phyloP scores from a whole-genome alignment of 352 stramenopile species.

The Phytophthora ramorum region DNA sequence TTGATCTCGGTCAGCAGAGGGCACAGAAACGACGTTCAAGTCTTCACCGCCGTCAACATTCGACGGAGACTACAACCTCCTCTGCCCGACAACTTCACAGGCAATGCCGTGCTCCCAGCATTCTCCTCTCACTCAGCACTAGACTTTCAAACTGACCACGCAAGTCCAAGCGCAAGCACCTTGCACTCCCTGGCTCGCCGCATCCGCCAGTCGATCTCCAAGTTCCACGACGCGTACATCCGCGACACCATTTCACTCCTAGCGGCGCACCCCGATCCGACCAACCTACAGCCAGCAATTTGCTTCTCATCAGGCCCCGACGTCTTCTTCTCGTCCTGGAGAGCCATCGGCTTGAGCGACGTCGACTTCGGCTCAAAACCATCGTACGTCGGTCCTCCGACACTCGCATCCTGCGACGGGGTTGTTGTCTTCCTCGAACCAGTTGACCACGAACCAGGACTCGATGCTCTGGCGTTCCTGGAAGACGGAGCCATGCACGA shows the following conservation, averaged over 20 bases:
- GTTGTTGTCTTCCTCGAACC: slow-evolving; percentile 20
- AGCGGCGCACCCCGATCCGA: neutral
- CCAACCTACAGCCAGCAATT: neutral
- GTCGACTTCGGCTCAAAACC: slow-evolving; percentile 14
- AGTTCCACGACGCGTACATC: slow-evolving; percentile 20
- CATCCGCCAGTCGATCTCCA: slow-evolving; percentile 8
- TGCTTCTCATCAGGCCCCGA: slow-evolving; percentile 13
- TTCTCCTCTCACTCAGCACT: slow-evolving; percentile 6
- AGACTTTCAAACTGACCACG: neutral
- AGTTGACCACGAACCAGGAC: neutral
- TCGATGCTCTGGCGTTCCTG: slow-evolving; percentile 13
- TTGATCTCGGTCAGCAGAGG: slow-evolving; percentile 15
- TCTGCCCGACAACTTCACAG: slow-evolving; percentile 9
- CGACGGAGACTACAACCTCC: slow-evolving; percentile 4
- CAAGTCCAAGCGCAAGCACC: neutral
- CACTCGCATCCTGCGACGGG: slow-evolving; percentile 7
- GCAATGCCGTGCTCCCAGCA: slow-evolving; percentile 11
- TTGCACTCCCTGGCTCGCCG: slow-evolving; percentile 5
- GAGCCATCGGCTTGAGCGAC: slow-evolving; percentile 7
- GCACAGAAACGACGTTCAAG: slow-evolving; percentile 3
- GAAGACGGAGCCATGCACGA: neutral
- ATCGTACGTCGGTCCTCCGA: slow-evolving; percentile 10
- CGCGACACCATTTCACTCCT: slow-evolving; percentile 13
- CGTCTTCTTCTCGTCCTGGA: slow-evolving; percentile 25
- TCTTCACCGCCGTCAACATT: slow-evolving; percentile 19